Percentiles rank a stretch among this genome's conserved stretches.
These are phyloP conservation scores for Artemisia argyi DNA, from an alignment of 129 eudicot genomes.

Conservation along the genomic window DNA sequence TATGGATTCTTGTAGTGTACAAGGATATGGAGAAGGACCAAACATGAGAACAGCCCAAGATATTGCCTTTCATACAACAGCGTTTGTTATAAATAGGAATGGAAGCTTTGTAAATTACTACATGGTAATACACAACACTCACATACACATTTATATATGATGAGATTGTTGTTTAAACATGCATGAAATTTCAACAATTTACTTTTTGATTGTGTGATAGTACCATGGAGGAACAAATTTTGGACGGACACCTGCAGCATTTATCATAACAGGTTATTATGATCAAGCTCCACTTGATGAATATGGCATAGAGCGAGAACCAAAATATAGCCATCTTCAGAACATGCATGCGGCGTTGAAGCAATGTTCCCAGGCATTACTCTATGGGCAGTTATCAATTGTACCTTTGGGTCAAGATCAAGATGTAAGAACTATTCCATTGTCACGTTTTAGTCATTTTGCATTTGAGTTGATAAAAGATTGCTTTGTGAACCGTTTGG, in stretches of 20 bases:
- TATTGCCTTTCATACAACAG: constrained; percentile 67
- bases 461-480: no score
- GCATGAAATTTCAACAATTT: no score
- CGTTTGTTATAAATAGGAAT: constrained; percentile 66
- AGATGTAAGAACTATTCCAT: constrained; percentile 38
- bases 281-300: constrained; percentile 95
- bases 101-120: constrained; percentile 88
- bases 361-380: constrained; percentile 48
- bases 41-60: constrained; percentile 65
- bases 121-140: constrained; percentile 47
- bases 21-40: constrained; percentile 56
- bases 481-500: no score
- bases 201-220: constrained; percentile 28
- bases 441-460: no score
- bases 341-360: constrained; percentile 70
- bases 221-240: constrained; percentile 98
- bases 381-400: constrained; percentile 39
- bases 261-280: constrained; percentile 62
- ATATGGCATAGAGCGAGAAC: constrained; percentile 78
- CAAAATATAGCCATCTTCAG: constrained; percentile 83
- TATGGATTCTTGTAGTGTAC: constrained; percentile 49
- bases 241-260: constrained; percentile 65
- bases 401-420: constrained; percentile 46
- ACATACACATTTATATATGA: not conserved
- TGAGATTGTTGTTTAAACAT: not conserved